phyloP scores from a whole-genome alignment of 2,329 filamentous ascomycete genomes.

The Canariomyces notabilis region DNA sequence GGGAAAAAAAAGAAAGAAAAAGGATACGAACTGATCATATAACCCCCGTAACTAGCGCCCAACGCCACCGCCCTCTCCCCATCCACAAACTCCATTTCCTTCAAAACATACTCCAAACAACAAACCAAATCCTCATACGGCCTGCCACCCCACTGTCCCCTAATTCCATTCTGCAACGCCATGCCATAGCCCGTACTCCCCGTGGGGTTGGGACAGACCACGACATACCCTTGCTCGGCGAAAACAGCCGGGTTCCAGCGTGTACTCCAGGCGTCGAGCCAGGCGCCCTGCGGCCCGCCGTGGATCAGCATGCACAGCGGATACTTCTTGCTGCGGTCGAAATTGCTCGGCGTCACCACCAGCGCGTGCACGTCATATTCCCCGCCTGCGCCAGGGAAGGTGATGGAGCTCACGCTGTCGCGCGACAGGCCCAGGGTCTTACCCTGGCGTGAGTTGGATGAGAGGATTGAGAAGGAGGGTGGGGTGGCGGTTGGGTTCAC shows the following conservation, averaged over 20 bases:
- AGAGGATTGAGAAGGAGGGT: slow-evolving; percentile 42
- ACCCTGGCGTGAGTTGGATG: slow-evolving; percentile 62
- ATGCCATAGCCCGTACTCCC: slow-evolving; percentile 81
- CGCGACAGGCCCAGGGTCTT: slow-evolving; percentile 60
- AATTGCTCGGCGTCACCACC: slow-evolving; percentile 61
- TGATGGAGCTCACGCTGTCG: slow-evolving; percentile 62
- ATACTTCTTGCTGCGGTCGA: slow-evolving; percentile 66
- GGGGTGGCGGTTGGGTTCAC: slow-evolving; percentile 46
- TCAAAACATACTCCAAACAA: slow-evolving; percentile 68
- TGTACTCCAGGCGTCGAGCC: slow-evolving; percentile 71
- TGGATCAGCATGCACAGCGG: slow-evolving; percentile 77
- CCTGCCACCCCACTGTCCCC: slow-evolving; percentile 74
- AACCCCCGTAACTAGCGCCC: slow-evolving; percentile 71
- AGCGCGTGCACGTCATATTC: slow-evolving; percentile 65
- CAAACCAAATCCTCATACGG: slow-evolving; percentile 80
- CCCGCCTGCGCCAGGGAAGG: slow-evolving; percentile 60
- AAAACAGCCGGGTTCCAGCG: slow-evolving; percentile 84
- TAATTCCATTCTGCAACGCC: slow-evolving; percentile 69
- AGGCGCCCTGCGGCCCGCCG: slow-evolving; percentile 75
- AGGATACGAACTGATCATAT: slow-evolving; percentile 56
- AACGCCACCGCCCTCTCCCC: slow-evolving; percentile 64
- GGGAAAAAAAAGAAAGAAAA: not conserved
- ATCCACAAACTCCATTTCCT: slow-evolving; percentile 64
- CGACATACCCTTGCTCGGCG: slow-evolving; percentile 82
- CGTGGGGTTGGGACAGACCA: slow-evolving; percentile 76